These are phyloP conservation scores for Talaromyces sp. DNA, from an alignment of 2,329 filamentous ascomycete genomes.

Conservation along the genomic window DNA sequence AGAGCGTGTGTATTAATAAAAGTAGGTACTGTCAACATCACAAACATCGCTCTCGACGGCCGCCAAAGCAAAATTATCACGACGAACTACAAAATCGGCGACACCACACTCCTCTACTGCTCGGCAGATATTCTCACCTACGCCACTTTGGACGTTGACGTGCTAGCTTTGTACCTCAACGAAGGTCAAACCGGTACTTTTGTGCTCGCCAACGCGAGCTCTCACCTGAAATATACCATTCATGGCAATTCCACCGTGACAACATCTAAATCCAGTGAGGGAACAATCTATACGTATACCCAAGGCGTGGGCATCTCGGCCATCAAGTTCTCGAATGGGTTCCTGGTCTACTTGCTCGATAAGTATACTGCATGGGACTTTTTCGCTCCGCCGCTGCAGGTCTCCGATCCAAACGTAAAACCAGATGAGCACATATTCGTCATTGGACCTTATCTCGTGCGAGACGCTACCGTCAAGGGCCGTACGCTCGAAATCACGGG, in stretches of 20 bases:
- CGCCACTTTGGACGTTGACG: constrained; percentile 38
- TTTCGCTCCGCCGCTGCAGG: constrained; percentile 50
- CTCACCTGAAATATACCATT: constrained; percentile 37
- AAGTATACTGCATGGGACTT: constrained; percentile 54
- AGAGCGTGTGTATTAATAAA: too few relatives aligned
- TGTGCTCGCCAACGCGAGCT: constrained; percentile 41
- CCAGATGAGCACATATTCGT: constrained; percentile 48
- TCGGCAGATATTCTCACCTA: constrained; percentile 51
- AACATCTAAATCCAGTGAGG: constrained; percentile 26
- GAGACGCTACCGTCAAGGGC: constrained; percentile 36
- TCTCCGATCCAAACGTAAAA: constrained; percentile 43
- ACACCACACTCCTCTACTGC: constrained; percentile 49
- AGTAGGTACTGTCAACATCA: constrained; percentile 29
- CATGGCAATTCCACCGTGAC: constrained; percentile 41
- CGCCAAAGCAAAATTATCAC: constrained; percentile 55
- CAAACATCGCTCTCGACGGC: constrained; percentile 49
- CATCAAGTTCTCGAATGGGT: constrained; percentile 49
- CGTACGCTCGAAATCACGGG: constrained; percentile 37
- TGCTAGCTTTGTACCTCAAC: constrained; percentile 50
- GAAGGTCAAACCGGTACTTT: constrained; percentile 51
- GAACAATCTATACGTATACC: constrained; percentile 44
- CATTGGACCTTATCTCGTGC: constrained; percentile 45
- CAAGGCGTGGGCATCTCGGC: constrained; percentile 47
- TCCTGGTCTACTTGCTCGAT: constrained; percentile 53
- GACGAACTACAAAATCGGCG: constrained; percentile 51